Evolutionary conservation across 2,329 filamentous ascomycete genomes (phyloP).

Genomic region (Phyllosticta citriasiana): DNA sequence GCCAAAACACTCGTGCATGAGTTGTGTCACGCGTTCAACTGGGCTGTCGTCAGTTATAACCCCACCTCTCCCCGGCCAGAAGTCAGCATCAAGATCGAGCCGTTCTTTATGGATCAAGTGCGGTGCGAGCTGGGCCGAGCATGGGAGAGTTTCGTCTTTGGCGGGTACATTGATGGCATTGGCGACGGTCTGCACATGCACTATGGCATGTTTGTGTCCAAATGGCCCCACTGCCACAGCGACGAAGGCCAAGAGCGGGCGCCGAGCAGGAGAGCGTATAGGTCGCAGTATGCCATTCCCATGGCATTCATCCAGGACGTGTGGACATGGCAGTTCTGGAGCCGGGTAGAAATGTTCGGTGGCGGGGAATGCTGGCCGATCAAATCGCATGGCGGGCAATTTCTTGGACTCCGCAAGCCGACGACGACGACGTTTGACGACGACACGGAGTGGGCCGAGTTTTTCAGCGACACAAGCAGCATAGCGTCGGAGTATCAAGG

Average conservation of each 20-base stretch:
- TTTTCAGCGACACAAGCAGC: constrained; percentile 4
- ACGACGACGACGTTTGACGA: neutral
- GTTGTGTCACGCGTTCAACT: constrained; percentile 8
- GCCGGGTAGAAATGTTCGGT: neutral
- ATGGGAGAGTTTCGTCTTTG: constrained; percentile 8
- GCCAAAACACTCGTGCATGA: constrained; percentile 11
- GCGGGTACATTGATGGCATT: constrained; percentile 6
- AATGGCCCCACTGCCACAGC: constrained; percentile 7
- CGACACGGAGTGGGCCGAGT: constrained; percentile 1
- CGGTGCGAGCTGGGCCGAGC: constrained; percentile 7
- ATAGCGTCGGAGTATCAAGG: neutral
- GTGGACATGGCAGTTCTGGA: constrained; percentile 7
- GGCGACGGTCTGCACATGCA: constrained; percentile 4
- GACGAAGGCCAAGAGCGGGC: constrained; percentile 5
- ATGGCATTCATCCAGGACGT: constrained; percentile 6
- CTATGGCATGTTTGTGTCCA: constrained; percentile 7
- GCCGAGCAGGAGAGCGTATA: neutral
- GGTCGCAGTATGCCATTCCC: constrained; percentile 7
- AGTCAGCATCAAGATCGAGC: constrained; percentile 6
- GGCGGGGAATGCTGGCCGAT: neutral
- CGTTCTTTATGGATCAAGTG: constrained; percentile 10
- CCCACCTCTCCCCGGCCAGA: neutral
- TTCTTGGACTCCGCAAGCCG: constrained; percentile 1
- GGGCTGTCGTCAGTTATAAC: neutral
- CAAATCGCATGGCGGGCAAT: neutral